A percentile compares a stretch with the other conserved stretches of the same genome.
phyloP scores from a whole-genome alignment of 1,284 basidiomycete genomes.

The Irpex rosettiformis region DNA sequence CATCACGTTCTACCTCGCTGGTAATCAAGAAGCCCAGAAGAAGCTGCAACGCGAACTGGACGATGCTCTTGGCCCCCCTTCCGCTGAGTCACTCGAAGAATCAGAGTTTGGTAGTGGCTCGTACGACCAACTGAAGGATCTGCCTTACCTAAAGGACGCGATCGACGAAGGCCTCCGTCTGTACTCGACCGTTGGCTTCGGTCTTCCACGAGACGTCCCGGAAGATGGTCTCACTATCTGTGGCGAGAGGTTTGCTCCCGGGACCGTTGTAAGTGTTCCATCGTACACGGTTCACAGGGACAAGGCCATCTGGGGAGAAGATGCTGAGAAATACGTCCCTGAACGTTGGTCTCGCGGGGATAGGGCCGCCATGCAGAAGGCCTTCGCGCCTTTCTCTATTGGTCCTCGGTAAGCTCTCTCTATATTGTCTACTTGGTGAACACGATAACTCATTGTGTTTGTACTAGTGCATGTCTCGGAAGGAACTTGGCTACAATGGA shows the following conservation, averaged over 20 bases:
- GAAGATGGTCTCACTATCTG: constrained; percentile 18
- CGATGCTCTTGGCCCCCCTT: constrained; percentile 14
- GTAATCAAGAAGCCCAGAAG: constrained; percentile 17
- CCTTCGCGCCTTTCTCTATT: constrained; percentile 19
- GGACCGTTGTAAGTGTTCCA: constrained; percentile 25
- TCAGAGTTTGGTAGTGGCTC: constrained; percentile 15
- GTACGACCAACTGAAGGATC: constrained; percentile 19
- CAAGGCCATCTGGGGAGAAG: constrained; percentile 34
- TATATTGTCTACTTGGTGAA: not conserved
- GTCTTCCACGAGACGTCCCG: constrained; percentile 25
- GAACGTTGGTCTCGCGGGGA: constrained; percentile 37
- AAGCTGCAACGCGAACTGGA: constrained; percentile 23
- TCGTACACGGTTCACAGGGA: constrained; percentile 35
- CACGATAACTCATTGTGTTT: not conserved
- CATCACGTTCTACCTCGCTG: constrained; percentile 18
- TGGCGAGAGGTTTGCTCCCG: constrained; percentile 19
- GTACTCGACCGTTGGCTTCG: constrained; percentile 20
- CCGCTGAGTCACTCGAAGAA: constrained; percentile 9
- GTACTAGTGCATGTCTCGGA: constrained; percentile 24
- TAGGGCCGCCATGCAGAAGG: constrained; percentile 11
- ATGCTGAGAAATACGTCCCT: constrained; percentile 35
- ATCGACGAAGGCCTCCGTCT: constrained; percentile 26
- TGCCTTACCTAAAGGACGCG: constrained; percentile 25
- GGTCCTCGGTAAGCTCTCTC: constrained; percentile 16
- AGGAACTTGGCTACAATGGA: constrained; percentile 36